These are phyloP conservation scores for Dictyophora rubrovolvata DNA, from an alignment of 768 basidiomycete genomes.

Conservation along the genomic window DNA sequence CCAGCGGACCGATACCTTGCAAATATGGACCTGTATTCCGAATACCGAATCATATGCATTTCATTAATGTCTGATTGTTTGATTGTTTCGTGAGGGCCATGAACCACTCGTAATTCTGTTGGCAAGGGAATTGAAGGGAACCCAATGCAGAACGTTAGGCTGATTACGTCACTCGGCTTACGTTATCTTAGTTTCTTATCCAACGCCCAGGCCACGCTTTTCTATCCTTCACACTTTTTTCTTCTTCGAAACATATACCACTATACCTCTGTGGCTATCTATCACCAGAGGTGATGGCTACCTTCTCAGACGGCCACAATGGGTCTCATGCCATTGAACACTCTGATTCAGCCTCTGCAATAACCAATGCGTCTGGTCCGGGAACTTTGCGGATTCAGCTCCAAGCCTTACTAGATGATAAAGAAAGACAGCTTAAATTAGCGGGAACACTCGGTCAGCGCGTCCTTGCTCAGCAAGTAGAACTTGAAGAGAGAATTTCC, in stretches of 20 bases:
- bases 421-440: constrained; percentile 86
- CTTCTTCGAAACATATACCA: not conserved
- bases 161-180: not conserved
- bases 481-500: constrained; percentile 80
- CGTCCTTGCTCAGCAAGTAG: constrained; percentile 86
- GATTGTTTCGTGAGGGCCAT: not conserved
- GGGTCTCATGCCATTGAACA: not conserved
- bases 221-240: not conserved
- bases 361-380: constrained; percentile 1
- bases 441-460: constrained; percentile 90
- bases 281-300: constrained; percentile 8
- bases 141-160: not conserved
- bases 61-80: not conserved
- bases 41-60: not conserved
- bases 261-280: not conserved
- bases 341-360: not conserved
- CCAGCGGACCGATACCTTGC: no score
- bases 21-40: no score
- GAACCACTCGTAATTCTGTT: not conserved
- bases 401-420: constrained; percentile 64
- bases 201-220: constrained; percentile 7
- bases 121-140: not conserved
- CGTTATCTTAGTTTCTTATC: not conserved
- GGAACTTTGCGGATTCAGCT: constrained; percentile 28
- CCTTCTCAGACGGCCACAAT: constrained; percentile 4